Percentiles rank a stretch among this genome's conserved stretches.
Evolutionary conservation across 169 alveolate genomes (phyloP).

Genomic region (Besnoitia besnoiti): DNA sequence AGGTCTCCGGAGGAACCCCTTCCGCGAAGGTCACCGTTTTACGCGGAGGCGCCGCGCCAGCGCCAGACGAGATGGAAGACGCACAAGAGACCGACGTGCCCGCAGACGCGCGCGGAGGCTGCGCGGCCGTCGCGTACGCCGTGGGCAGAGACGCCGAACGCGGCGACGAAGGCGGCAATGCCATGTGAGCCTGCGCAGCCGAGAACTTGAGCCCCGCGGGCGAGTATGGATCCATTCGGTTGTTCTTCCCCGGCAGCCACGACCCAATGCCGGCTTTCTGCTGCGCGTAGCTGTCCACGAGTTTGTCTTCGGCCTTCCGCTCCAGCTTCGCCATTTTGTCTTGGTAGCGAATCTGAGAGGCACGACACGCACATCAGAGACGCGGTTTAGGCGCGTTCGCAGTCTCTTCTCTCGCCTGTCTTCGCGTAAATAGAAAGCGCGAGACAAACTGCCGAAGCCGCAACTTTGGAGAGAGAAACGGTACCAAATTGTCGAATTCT

Average conservation of each 20-base stretch:
- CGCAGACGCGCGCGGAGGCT: background rate
- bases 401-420: background rate
- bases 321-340: conserved; percentile 38
- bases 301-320: background rate
- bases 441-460: background rate
- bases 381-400: background rate
- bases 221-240: background rate
- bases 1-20: background rate
- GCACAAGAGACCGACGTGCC: background rate
- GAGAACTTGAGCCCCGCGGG: conserved; percentile 12
- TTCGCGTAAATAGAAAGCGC: too few species aligned
- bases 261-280: background rate
- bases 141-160: background rate
- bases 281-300: background rate
- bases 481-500: too few species aligned
- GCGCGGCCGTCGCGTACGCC: background rate
- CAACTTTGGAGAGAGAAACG: too few species aligned
- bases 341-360: conserved; percentile 12
- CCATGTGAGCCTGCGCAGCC: background rate
- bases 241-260: too few species aligned
- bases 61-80: background rate
- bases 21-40: background rate
- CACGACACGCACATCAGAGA: background rate
- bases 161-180: background rate
- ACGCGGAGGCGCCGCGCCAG: background rate